Base-by-base conservation (phyloP, 169 alveolate species). In the Plasmodium gallinaceum region DNA sequence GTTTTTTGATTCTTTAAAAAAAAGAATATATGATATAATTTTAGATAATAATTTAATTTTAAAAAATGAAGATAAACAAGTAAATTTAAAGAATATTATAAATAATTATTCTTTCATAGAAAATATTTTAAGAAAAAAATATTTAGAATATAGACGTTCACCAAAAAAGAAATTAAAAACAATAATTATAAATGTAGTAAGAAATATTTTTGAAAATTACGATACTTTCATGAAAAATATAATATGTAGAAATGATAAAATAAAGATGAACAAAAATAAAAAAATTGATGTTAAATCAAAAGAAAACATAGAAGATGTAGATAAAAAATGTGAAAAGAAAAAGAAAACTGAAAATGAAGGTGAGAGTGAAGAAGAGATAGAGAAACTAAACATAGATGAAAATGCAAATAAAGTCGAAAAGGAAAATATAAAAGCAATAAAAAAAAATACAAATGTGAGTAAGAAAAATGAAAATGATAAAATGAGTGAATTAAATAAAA, bases 11-110 rank as follows among this genome's bases (percentile, higher is more conserved):
- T 52, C 62, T 4, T 52, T 52, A 14, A 52, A 52, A 20, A 54
- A 18, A 14, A 18, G 80, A 37, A 80, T 80, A 80, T 60, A 26
- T 32, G 43, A 80, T 66, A 80, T 80, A 66, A 80, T 80, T 54
- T 6, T 45, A 26, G 46, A 72, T n/a, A 80, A 80, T 10, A 66
- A 80, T 20, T 45, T 80, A 16, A 68, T 80, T 61, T n/a, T 24
- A 12, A 51, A 80, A 52, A 54, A 80, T 66, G 65, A 68, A 51
- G 80, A 80, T 80, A 45, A 65, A 45, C 26, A 46, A 66, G 66
- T 70, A 7, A 80, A 80, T 48, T 26, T 46, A 60, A 22, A 52
- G 42, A 65, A 68, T 18, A 65, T 80, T 61, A 32, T 80, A 9
- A 80, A 54, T 24, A 80, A 80, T 46, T 57, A 22, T 26, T 48